Evolutionary conservation across 179 eudicot species (phyloP).

Genomic region (Silene noctiflora): DNA sequence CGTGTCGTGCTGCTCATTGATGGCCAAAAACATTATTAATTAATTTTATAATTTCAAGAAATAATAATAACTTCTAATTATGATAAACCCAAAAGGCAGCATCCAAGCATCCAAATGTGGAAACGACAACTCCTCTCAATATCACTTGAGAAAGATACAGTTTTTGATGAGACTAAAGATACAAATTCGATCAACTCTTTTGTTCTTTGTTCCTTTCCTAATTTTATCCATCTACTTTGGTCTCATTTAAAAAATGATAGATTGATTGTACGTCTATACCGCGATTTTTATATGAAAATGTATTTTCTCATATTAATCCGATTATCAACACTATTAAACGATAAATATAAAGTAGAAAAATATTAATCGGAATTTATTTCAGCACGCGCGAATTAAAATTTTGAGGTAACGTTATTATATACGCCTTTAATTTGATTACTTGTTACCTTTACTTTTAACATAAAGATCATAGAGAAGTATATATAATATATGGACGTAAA

Average conservation of each 20-base stretch:
- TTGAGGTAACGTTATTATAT: no score
- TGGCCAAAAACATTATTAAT: background rate
- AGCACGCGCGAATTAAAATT: no score
- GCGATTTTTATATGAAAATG: no score
- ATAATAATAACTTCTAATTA: background rate
- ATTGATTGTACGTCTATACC: background rate
- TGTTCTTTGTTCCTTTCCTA: background rate
- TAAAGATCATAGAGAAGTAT: no score
- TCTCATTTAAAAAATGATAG: background rate
- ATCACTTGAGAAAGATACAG: background rate
- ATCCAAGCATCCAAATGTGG: slow-evolving; percentile 6
- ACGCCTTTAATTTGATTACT: no score
- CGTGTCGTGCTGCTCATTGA: no score
- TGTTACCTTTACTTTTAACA: no score
- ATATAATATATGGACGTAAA: no score
- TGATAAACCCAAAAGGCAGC: background rate
- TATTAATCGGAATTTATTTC: no score
- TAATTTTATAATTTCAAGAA: background rate
- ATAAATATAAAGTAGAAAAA: no score
- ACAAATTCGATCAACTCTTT: background rate
- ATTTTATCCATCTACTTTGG: background rate
- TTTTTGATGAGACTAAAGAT: background rate
- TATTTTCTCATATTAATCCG: no score
- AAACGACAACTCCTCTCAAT: slow-evolving; percentile 4
- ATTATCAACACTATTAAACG: no score